Base-by-base conservation (phyloP, 768 basidiomycete genomes). In the Leccinum sublutescens region DNA sequence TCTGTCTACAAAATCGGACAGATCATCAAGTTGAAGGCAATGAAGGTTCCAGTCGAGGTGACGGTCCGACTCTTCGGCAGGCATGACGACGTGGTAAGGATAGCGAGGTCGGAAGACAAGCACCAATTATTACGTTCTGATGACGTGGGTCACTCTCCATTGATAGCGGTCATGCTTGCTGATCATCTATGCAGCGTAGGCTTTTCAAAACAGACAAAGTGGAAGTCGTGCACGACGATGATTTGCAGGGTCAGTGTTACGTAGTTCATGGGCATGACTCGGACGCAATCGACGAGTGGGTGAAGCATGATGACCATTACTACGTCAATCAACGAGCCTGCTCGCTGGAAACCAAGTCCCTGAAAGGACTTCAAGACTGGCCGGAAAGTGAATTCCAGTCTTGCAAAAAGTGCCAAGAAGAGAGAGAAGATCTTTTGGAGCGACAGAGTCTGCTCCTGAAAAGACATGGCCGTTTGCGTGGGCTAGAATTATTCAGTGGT, bases 401-500 rank as follows among this genome's bases (percentile, higher is more conserved):
- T 11, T 89, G 86, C 55, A 43, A 62, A 6, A 55, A 47, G 12
- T 88, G 87, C 60, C 64, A 63, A 38, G 31, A 66, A 2, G 72
- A 72, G 23, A 78, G 77, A 15, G 64, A 67, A 33, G 63, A 67
- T 3, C 60, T 57, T 23, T 58, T 80, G 3, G 57, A 71, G 15
- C 66, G 74, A 17, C 66, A 67, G 14, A 59, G 72, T 6, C 47
- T 64, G 5, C 73, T 82, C 9, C 63, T 75, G 5, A 56, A 67
- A 19, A 69, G 71, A 11, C 74, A 82, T 45, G 77, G 75, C 8
- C 80, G 80, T 21, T 71, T 91, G 21, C 74, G 78, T 55, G 85
- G 84, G 2, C 60, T 91, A 57, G 89, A 91, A 66, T 73, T 91
- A 5, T 91, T 90, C 64, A 79, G 82, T 68, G 89, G 88, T 88